These are phyloP conservation scores for Sclerotiophoma versabilis DNA, from an alignment of 2,329 filamentous ascomycete genomes.

Conservation along the genomic window DNA sequence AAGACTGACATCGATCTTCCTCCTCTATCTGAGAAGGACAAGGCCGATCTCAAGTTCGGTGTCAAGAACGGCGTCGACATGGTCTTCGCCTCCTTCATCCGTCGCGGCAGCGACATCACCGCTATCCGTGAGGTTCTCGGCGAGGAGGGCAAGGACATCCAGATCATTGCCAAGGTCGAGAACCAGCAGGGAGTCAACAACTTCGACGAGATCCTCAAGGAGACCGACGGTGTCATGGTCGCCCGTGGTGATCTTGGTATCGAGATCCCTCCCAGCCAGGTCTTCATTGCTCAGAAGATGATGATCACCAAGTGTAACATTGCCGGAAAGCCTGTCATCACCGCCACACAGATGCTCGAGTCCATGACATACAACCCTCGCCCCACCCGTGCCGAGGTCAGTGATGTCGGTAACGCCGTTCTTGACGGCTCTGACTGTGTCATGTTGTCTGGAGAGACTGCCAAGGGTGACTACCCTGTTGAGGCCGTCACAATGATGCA, in stretches of 20 bases:
- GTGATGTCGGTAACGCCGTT: conserved; percentile 97
- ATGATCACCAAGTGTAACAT: conserved; percentile 99
- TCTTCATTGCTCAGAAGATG: conserved; percentile 99
- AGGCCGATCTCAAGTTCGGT: conserved; percentile 90
- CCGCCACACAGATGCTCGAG: conserved; percentile 99
- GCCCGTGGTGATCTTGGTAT: conserved; percentile 98
- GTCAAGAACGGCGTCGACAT: conserved; percentile 99
- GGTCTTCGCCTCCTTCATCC: conserved; percentile 99
- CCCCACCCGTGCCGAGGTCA: conserved; percentile 97
- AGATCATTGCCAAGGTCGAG: conserved; percentile 99
- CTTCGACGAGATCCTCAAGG: conserved; percentile 94
- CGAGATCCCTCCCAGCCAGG: conserved; percentile 97
- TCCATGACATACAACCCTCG: conserved; percentile 99
- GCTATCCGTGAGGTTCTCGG: conserved; percentile 92
- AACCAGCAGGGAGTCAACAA: conserved; percentile 99
- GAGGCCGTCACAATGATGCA: conserved; percentile 98
- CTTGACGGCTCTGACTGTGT: conserved; percentile 98
- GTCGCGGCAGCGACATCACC: conserved; percentile 88
- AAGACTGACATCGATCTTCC: conserved; percentile 99
- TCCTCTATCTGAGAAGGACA: conserved; percentile 97
- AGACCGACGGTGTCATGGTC: conserved; percentile 99
- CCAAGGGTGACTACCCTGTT: conserved; percentile 93
- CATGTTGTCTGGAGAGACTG: conserved; percentile 99
- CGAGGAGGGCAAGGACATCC: conserved; percentile 90
- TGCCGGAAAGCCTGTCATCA: conserved; percentile 97